Conservation (phyloP, 495 filamentous ascomycete genomes). For the Oleoguttula mirabilis region DNA sequence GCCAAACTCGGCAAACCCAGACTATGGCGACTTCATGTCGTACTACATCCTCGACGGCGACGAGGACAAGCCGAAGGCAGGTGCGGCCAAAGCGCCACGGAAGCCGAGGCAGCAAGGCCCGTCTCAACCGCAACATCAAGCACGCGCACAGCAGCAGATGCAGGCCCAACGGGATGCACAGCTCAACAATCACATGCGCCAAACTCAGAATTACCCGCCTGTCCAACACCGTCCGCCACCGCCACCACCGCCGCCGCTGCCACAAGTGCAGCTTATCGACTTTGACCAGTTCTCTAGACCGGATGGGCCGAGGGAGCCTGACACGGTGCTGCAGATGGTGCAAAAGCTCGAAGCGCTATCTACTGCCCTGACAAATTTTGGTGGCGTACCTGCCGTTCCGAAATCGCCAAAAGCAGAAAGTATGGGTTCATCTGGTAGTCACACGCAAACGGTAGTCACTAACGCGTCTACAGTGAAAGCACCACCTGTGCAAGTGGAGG, state of each 20-base stretch:
- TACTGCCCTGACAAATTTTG: not conserved
- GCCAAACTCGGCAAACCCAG: conserved; percentile 3
- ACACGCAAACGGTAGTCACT: not conserved
- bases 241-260: not conserved
- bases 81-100: not conserved
- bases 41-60: conserved; percentile 10
- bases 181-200: not conserved
- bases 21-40: conserved; percentile 5
- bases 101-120: conserved; percentile 1
- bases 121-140: not conserved
- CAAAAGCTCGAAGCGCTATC: conserved; percentile 5
- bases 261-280: not conserved
- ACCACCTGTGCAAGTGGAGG: not conserved
- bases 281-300: not conserved
- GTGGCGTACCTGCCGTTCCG: not conserved
- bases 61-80: not conserved
- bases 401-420: not conserved
- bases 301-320: not conserved
- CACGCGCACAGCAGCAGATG: conserved; percentile 3
- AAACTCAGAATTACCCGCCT: not conserved
- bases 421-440: not conserved
- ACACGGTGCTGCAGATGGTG: conserved; percentile 1
- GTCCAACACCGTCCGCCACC: not conserved
- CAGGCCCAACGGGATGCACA: not conserved
- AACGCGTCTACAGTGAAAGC: too few species aligned